phyloP scores from a whole-genome alignment of 768 basidiomycete genomes.

The Porpolomopsis calyptriformis region DNA sequence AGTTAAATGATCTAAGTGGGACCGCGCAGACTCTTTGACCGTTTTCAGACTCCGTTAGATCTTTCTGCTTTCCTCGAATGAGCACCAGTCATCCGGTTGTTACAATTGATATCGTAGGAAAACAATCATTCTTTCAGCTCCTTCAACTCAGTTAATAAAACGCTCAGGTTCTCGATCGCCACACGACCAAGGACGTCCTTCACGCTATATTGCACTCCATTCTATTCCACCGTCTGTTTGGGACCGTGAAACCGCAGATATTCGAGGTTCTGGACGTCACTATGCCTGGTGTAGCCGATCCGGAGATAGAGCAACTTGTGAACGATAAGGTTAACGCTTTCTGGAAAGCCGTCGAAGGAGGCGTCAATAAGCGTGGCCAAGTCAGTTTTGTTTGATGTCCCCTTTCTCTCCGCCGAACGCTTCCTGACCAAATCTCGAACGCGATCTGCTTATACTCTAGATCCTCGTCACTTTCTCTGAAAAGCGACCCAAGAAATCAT shows the following conservation, averaged over 20 bases:
- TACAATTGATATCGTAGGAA: neutral
- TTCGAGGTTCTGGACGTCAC: conserved; percentile 79
- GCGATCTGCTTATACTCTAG: conserved; percentile 27
- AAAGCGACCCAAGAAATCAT: conserved; percentile 64
- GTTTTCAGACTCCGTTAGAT: no score
- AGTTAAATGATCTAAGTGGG: no score
- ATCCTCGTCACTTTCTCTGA: conserved; percentile 69
- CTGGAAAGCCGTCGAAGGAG: conserved; percentile 66
- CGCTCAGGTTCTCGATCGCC: conserved; percentile 57
- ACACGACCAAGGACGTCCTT: conserved; percentile 62
- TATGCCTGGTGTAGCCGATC: conserved; percentile 74
- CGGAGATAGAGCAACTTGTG: conserved; percentile 59
- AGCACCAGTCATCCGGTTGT: neutral
- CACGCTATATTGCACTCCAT: conserved; percentile 71
- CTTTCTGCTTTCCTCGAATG: no score
- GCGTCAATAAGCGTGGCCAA: conserved; percentile 55
- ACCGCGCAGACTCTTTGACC: no score
- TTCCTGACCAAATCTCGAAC: no score
- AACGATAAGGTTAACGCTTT: conserved; percentile 69
- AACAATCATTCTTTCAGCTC: neutral
- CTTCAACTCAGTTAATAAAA: no score
- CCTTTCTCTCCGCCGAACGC: no score
- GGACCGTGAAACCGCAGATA: conserved; percentile 62
- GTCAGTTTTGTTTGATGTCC: no score
- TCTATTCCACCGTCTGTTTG: conserved; percentile 76